Conservation (phyloP, 495 filamentous ascomycete genomes). For the Hypoxylon subgilvum region DNA sequence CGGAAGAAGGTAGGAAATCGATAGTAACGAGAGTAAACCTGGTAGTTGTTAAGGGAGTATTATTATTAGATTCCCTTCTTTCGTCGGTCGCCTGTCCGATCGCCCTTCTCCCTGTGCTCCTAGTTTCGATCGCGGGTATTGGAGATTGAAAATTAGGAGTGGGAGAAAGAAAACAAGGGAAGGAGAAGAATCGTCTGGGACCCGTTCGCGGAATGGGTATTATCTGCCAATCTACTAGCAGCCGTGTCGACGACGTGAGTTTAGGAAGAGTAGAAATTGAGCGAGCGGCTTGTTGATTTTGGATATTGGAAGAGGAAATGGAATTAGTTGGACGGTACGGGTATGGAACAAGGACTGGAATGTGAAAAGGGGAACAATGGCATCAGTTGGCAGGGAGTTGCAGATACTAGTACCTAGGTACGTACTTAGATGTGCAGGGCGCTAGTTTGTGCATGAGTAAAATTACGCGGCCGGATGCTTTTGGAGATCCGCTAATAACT, state of each 20-base stretch:
- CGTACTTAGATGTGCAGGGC: too few species aligned
- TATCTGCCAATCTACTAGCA: constrained; percentile 11
- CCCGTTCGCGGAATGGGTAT: constrained; percentile 37
- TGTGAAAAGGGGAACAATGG: background rate
- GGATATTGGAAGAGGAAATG: background rate
- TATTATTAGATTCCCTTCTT: constrained; percentile 3
- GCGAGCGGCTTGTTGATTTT: background rate
- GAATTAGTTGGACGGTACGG: too few species aligned
- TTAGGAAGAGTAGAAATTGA: background rate
- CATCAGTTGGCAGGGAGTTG: too few species aligned
- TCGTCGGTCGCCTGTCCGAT: constrained; percentile 26
- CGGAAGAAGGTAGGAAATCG: constrained; percentile 22
- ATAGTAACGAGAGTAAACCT: constrained; percentile 28
- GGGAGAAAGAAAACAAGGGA: too few species aligned
- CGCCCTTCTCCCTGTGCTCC: constrained; percentile 8
- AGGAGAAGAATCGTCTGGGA: too few species aligned
- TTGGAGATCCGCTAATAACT: too few species aligned
- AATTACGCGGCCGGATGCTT: too few species aligned
- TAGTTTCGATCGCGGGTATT: constrained; percentile 23
- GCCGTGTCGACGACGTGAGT: constrained; percentile 15
- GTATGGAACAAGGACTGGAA: too few species aligned
- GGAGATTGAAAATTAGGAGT: constrained; percentile 14
- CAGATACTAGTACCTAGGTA: too few species aligned
- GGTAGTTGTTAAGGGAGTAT: background rate
- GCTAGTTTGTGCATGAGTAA: too few species aligned